Base-by-base conservation (phyloP, 1,139 yeast genomes). In the Yarrowia galli region DNA sequence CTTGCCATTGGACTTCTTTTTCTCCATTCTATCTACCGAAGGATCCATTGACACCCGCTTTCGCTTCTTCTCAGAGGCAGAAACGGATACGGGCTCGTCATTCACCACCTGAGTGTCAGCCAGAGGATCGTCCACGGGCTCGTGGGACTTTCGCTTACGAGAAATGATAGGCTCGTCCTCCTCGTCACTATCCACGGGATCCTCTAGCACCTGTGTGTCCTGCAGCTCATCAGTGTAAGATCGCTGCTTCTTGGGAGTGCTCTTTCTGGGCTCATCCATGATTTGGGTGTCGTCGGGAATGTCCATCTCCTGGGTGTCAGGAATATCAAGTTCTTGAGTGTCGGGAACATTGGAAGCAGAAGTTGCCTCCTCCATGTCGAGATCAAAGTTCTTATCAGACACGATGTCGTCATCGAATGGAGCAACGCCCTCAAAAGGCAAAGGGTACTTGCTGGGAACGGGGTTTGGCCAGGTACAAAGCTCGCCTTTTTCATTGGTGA, bases 401-500 rank as follows among this genome's bases (percentile, higher is more conserved):
- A 36, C 45, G 4, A 53, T 22, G 36, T 36, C 45, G n/a, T 36
- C 45, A 10, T 53, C 45, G n/a, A 53, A 53, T 5, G 60, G 32
- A 22, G 15, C 2, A n/a, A 35, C 25, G 2, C 36, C 58, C 28
- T 51, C 61, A 12, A 23, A 38, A 16, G 61, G 61, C 10, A 20
- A 32, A 38, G 68, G 67, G 56, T 25, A 49, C 20, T 67, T 64
- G 46, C 53, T 58, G 16, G 68, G 68, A 18, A 67, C 61, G 4
- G 67, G 64, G 23, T 65, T 43, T 2, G 69, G 68, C 40, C 76
- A 64, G 0, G 75, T 74, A 65, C 73, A 74, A 48, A 81, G 69
- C 54, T 74, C 74, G 8, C 83, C 83, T 64, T 72, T 72, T 23
- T 71, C 70, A 0, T 80, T 78, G 9, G 78, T 72, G 63, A 76